Conservation (phyloP, 1,284 basidiomycete genomes). For the Xanthoconium separans region DNA sequence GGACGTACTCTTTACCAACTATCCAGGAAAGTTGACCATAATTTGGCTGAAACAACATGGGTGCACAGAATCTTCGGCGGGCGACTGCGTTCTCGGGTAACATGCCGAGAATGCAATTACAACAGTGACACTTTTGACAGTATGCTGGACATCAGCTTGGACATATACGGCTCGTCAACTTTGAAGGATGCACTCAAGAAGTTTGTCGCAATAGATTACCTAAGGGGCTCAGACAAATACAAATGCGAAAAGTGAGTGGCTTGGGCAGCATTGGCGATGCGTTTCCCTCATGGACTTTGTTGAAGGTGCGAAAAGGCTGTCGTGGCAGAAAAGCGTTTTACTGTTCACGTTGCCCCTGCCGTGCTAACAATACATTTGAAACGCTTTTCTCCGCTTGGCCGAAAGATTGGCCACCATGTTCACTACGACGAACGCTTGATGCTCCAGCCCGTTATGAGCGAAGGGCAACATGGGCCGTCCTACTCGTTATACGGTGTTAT, state of each 20-base stretch:
- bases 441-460: conserved; percentile 83
- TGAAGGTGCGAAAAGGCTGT: conserved; percentile 86
- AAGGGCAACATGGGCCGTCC: conserved; percentile 68
- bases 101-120: conserved; percentile 81
- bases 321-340: conserved; percentile 85
- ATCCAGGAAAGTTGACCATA: conserved; percentile 72
- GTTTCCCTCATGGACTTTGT: conserved; percentile 6
- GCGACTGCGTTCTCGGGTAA: conserved; percentile 87
- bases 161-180: conserved; percentile 67
- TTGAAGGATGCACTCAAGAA: conserved; percentile 78
- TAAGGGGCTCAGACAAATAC: conserved; percentile 95
- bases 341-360: conserved; percentile 83
- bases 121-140: conserved; percentile 97
- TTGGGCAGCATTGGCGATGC: not conserved
- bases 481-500: conserved; percentile 93
- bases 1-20: conserved; percentile 9
- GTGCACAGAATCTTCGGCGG: conserved; percentile 96
- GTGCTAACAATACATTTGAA: conserved; percentile 98
- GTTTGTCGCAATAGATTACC: conserved; percentile 80
- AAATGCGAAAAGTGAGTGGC: conserved; percentile 92
- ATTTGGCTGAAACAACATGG: conserved; percentile 88
- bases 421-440: conserved; percentile 80
- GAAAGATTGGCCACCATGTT: conserved; percentile 80
- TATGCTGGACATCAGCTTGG: conserved; percentile 90
- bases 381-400: conserved; percentile 88